Base-by-base conservation (phyloP, 352 stramenopile species). In the Phytophthora europaea region DNA sequence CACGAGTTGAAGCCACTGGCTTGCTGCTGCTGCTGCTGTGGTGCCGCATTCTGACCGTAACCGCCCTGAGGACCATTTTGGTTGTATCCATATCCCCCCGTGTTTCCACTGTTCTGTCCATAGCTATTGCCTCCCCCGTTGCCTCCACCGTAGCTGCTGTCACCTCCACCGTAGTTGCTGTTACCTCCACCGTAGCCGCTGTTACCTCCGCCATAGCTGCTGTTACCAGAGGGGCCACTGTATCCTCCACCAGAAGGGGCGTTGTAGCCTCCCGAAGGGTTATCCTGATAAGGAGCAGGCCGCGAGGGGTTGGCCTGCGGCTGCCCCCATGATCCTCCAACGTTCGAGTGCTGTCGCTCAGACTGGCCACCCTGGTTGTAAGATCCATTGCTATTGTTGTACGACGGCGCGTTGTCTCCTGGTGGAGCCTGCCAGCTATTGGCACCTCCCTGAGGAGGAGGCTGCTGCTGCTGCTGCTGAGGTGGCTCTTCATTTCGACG, bases 221-320 rank as follows among this genome's bases (percentile, higher is more conserved):
- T 72, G 34, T 36, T 45, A 50, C 72, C 60, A 20, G 57, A 62
- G 28, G 68, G 68, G 16, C 54, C 60, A 57, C 69, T 68, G 40
- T 65, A 72, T n/a, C 43, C 38, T 4, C 70, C 57, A 18, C 60
- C 40, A 28, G 61, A 59, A 16, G 60, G 31, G 13, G 28, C 67
- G 65, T 78, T 80, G 52, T 75, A 76, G 4, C 60, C 71, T 55
- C 61, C 63, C 8, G 33, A 47, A 8, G 65, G 72, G 9, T 75
- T 79, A 59, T 93, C 87, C n/a, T 87, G 84, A 70, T 94, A 94
- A 18, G 83, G 84, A 4, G 83, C 72, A 48, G 87, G 87, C 9
- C 85, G 81, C 7, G 55, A 59, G 6, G 71, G 26, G 18, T 47
- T 75, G 10, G 72, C 57, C 22, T 54, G 63, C n/a, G 62, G 56